A percentile compares a stretch with the other conserved stretches of the same genome.
Evolutionary conservation across 202 grass and related monocot species (phyloP).

Genomic region (Panicum hallii): DNA sequence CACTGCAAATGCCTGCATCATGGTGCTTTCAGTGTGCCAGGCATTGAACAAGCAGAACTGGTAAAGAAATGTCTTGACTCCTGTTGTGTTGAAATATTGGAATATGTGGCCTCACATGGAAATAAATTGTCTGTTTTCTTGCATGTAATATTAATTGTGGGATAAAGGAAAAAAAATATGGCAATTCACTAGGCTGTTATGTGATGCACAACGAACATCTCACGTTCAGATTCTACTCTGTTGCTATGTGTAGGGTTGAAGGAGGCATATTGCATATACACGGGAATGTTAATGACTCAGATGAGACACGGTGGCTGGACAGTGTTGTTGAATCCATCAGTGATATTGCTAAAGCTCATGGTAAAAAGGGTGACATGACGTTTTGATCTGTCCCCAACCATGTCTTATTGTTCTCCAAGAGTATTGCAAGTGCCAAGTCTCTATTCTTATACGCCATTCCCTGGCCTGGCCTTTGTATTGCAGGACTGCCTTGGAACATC

Average conservation of each 20-base stretch:
- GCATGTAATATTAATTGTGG: neutral
- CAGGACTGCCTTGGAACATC: conserved; percentile 77
- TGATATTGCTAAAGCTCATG: conserved; percentile 58
- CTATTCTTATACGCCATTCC: neutral
- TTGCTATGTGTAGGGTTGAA: conserved; percentile 48
- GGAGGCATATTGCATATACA: conserved; percentile 89
- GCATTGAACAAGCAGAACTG: neutral
- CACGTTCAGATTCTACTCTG: neutral
- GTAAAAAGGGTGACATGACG: conserved; percentile 38
- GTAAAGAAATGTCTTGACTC: neutral
- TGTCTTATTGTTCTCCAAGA: neutral
- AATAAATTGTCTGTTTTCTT: neutral
- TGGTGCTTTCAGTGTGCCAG: conserved; percentile 22
- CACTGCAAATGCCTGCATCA: conserved; percentile 9
- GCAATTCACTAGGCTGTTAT: neutral
- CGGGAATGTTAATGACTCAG: conserved; percentile 80
- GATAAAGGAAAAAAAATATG: neutral
- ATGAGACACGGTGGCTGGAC: conserved; percentile 70
- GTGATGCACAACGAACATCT: neutral
- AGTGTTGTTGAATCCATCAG: conserved; percentile 70
- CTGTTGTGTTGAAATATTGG: neutral
- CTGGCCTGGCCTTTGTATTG: conserved; percentile 1
- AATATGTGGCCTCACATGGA: neutral
- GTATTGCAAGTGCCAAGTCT: neutral
- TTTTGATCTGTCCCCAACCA: neutral